Conservation (phyloP, 345 rosid species). For the Bruguiera parviflora region DNA sequence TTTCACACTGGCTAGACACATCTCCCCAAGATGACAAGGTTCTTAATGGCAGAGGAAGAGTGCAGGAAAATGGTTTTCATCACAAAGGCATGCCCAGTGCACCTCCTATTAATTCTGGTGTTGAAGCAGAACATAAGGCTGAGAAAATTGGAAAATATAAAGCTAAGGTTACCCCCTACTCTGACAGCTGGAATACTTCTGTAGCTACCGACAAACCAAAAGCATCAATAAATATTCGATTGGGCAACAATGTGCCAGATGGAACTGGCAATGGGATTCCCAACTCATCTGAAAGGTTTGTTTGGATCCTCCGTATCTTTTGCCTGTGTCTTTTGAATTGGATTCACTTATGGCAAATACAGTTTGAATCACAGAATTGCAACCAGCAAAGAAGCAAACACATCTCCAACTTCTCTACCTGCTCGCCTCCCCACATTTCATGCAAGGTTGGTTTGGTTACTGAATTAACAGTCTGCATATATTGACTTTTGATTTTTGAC, state of each 20-base stretch:
- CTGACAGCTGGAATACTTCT: neutral
- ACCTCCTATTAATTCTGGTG: constrained; percentile 14
- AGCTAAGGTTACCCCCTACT: neutral
- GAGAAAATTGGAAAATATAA: constrained; percentile 15
- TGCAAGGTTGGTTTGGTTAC: constrained; percentile 19
- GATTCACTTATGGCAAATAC: neutral
- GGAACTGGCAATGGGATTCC: constrained; percentile 1
- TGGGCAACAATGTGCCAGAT: neutral
- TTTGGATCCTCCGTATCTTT: neutral
- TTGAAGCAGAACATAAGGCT: neutral
- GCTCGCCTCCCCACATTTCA: constrained; percentile 24
- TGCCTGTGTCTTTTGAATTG: neutral
- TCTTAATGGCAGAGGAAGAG: constrained; percentile 17
- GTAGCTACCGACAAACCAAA: neutral
- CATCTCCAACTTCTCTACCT: constrained; percentile 10
- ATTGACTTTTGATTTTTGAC: neutral
- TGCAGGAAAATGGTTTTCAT: neutral
- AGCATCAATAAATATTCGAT: neutral
- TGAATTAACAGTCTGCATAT: neutral
- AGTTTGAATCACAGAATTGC: constrained; percentile 5
- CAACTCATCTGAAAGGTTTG: constrained; percentile 13
- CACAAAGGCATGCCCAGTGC: constrained; percentile 12
- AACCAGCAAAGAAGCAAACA: constrained; percentile 12
- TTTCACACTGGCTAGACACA: constrained; percentile 55
- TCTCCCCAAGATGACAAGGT: constrained; percentile 59